Conservation (phyloP, 2,329 filamentous ascomycete species). For the Neoarthrinium moseri region DNA sequence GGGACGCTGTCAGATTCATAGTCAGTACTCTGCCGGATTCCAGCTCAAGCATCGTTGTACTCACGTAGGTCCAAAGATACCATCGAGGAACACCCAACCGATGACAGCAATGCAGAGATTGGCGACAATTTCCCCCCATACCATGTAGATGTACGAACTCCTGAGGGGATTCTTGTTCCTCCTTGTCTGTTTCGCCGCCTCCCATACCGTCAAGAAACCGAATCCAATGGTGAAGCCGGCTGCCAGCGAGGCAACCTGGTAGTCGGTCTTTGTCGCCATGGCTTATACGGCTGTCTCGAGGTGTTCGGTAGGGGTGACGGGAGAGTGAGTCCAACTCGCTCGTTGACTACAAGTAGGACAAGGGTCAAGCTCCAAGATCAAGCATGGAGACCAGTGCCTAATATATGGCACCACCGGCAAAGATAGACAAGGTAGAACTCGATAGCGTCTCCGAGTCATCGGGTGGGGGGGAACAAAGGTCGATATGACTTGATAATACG, state of each 20-base stretch:
- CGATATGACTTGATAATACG: too few relatives aligned
- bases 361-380: too few relatives aligned
- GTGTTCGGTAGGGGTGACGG: too few relatives aligned
- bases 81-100: constrained; percentile 38
- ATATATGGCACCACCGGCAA: too few relatives aligned
- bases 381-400: too few relatives aligned
- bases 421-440: too few relatives aligned
- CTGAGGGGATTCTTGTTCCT: constrained; percentile 13
- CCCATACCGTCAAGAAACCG: constrained; percentile 16
- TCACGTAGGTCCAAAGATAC: constrained; percentile 30
- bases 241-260: constrained; percentile 13
- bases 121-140: constrained; percentile 43
- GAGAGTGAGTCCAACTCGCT: too few relatives aligned
- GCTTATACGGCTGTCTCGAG: background rate
- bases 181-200: constrained; percentile 15
- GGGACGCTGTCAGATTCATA: constrained; percentile 29
- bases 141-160: constrained; percentile 18
- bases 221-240: constrained; percentile 16
- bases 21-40: constrained; percentile 14
- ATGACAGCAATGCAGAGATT: constrained; percentile 37
- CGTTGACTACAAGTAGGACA: too few relatives aligned
- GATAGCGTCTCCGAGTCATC: too few relatives aligned
- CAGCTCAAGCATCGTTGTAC: constrained; percentile 1
- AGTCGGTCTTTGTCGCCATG: constrained; percentile 10
- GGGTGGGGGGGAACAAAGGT: too few relatives aligned